These are phyloP conservation scores for Brassica carinata DNA, from an alignment of 345 rosid genomes.

Conservation along the genomic window DNA sequence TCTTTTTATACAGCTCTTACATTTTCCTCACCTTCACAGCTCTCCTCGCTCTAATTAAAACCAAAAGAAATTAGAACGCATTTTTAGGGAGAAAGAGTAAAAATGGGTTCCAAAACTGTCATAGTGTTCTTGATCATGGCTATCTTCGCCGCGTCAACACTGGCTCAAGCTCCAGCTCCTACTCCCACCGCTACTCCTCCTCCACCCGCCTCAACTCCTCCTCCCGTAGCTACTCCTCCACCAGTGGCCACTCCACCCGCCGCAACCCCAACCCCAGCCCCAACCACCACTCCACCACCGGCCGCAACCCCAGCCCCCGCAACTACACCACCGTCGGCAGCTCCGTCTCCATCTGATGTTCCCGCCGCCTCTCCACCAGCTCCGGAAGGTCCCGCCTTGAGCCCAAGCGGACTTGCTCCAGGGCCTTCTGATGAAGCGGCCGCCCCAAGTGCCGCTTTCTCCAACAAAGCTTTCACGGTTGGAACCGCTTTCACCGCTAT, in stretches of 20 bases:
- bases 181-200: constrained; percentile 10
- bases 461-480: constrained; percentile 45
- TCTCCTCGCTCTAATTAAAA: constrained; percentile 7
- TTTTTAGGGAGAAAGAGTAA: neutral
- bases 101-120: constrained; percentile 32
- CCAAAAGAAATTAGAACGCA: neutral
- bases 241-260: constrained; percentile 28
- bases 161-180: constrained; percentile 42
- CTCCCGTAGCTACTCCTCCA: constrained; percentile 31
- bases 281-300: constrained; percentile 37
- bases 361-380: constrained; percentile 39
- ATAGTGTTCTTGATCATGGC: constrained; percentile 32
- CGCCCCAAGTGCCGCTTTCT: constrained; percentile 31
- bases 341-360: constrained; percentile 39
- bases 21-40: constrained; percentile 25
- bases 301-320: constrained; percentile 33
- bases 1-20: constrained; percentile 36
- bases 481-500: constrained; percentile 59
- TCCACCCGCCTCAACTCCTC: constrained; percentile 31
- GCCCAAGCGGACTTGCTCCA: constrained; percentile 31
- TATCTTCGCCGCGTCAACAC: constrained; percentile 33
- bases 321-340: constrained; percentile 22
- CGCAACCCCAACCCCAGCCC: constrained; percentile 30
- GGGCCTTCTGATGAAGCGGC: constrained; percentile 29
- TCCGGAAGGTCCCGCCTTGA: constrained; percentile 27